phyloP scores from a whole-genome alignment of 73 alveolate genomes.

The Paraurostyla sp. region DNA sequence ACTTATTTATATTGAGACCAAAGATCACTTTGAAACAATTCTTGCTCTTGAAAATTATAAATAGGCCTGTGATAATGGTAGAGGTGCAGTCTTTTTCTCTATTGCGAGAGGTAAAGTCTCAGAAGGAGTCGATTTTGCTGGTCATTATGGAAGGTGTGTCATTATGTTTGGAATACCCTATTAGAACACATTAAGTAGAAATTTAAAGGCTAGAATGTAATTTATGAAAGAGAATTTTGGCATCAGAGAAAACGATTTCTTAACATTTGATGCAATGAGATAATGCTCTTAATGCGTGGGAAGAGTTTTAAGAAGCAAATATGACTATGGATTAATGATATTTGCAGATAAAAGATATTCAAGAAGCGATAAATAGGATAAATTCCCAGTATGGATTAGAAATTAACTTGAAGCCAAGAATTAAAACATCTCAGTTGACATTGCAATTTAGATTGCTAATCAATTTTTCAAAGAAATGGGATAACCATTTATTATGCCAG shows the following conservation, averaged over 20 bases:
- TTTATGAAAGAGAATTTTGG: conserved; percentile 83
- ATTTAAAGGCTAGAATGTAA: conserved; percentile 84
- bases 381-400: conserved; percentile 85
- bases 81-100: conserved; percentile 94
- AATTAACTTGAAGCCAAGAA: conserved; percentile 76
- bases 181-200: conserved; percentile 80
- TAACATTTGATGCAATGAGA: conserved; percentile 94
- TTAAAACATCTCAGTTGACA: conserved; percentile 76
- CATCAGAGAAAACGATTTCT: conserved; percentile 87
- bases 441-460: conserved; percentile 80
- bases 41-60: conserved; percentile 81
- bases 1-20: conserved; percentile 85
- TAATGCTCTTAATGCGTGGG: conserved; percentile 88
- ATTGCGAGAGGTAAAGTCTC: conserved; percentile 93
- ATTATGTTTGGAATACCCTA: conserved; percentile 92
- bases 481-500: conserved; percentile 76
- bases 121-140: conserved; percentile 89
- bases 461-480: conserved; percentile 85
- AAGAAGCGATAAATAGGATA: conserved; percentile 78
- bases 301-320: conserved; percentile 83
- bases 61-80: conserved; percentile 89
- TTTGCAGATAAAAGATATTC: conserved; percentile 89
- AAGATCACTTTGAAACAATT: conserved; percentile 83
- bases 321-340: conserved; percentile 87
- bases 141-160: conserved; percentile 90